Evolutionary conservation across 2,329 filamentous ascomycete genomes (phyloP), one percentile per base, ranked within the genome.

Genomic region (Trichophyton rubrum): DNA sequence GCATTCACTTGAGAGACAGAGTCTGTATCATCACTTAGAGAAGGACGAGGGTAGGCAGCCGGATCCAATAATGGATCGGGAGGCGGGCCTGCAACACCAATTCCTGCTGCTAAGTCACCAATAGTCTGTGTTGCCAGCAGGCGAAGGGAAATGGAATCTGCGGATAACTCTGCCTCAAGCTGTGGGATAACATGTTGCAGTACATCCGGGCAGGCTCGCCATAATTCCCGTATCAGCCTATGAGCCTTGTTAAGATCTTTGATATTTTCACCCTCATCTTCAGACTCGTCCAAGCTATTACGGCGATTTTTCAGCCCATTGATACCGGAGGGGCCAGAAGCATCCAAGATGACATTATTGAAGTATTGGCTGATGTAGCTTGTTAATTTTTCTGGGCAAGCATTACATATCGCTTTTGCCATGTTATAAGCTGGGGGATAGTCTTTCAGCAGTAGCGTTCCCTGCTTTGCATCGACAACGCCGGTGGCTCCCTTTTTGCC

Each of bases 351-450:
- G 58, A 97, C 90, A 61, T 95, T 90, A 73, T 90, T 95, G 72
- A 99, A 99, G 72, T 97, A 99, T 69, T 95, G 90, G 66, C 90
- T 92, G 60, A 97, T 87, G 66, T 95, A 90, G 63, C 90, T 87
- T 0, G 90, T 87, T 92, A 99, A 96, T 74, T 95, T 95, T 67
- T 96, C 92, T 0, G 89, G 85, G 66, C 86, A 95, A 17, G 83
- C 83, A 68, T 90, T 93, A 77, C 93, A 99, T 51, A 99, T 86
- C 1, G 88, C 89, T 74, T 95, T 95, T 22, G 93, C 92, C 88
- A 97, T 95, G 70, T 93, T 87, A 75, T 99, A 99, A 1, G 93
- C 91, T 15, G 90, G 85, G 1, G 93, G 92, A 60, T 95, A 87
- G 64, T 93, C 88, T 69, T 95, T 95, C 59, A 89, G 78, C n/a